These are phyloP conservation scores for Ilyonectria sp. DNA, from an alignment of 2,329 filamentous ascomycete genomes.

Conservation along the genomic window DNA sequence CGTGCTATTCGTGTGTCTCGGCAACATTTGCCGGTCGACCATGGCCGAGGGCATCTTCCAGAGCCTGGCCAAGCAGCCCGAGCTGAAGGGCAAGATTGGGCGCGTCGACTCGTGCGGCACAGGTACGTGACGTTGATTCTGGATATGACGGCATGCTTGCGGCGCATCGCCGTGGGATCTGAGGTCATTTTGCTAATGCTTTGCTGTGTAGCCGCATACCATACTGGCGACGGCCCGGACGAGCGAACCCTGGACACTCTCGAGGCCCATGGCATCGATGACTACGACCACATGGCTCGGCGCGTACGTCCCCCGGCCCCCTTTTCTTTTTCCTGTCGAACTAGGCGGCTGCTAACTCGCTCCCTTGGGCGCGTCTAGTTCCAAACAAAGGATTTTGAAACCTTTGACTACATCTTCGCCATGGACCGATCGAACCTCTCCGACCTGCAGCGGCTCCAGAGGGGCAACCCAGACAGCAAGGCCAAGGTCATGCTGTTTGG, in stretches of 20 bases:
- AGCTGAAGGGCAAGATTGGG: conserved; percentile 72
- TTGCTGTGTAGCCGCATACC: conserved; percentile 78
- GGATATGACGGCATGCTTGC: conserved; percentile 18
- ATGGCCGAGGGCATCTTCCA: conserved; percentile 98
- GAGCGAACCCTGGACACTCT: conserved; percentile 87
- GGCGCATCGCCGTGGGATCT: background rate
- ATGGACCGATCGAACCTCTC: conserved; percentile 91
- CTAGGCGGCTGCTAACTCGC: background rate
- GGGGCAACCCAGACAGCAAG: conserved; percentile 70
- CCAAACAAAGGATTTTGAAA: conserved; percentile 79
- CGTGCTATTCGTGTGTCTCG: conserved; percentile 95
- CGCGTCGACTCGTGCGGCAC: conserved; percentile 92
- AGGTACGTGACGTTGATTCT: conserved; percentile 55
- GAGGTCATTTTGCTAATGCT: conserved; percentile 27
- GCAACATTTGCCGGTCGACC: conserved; percentile 94
- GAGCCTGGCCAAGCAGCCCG: conserved; percentile 74
- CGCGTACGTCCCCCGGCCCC: conserved; percentile 66
- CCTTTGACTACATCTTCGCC: conserved; percentile 93
- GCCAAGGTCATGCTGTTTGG: conserved; percentile 87
- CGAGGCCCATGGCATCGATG: conserved; percentile 78
- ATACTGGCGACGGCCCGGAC: conserved; percentile 83
- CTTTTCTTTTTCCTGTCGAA: background rate
- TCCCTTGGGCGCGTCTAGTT: conserved; percentile 56
- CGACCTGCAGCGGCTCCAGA: conserved; percentile 75
- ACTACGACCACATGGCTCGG: conserved; percentile 84